A percentile compares a stretch with the other conserved stretches of the same genome.
Conservation (phyloP, 257 asterid species). For the Perilla frutescens region DNA sequence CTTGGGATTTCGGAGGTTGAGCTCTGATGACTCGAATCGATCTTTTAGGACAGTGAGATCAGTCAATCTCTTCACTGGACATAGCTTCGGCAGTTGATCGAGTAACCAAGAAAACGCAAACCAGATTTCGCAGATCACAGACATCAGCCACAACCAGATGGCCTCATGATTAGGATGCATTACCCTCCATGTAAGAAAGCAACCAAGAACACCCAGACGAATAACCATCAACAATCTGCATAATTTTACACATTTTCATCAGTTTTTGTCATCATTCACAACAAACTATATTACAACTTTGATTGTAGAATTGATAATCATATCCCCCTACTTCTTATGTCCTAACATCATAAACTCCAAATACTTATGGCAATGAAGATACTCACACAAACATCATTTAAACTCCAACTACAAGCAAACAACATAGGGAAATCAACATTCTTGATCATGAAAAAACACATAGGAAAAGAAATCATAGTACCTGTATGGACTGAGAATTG, state of each 20-base stretch:
- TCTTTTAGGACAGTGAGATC: constrained; percentile 76
- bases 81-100: constrained; percentile 88
- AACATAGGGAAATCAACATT: neutral
- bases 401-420: no score
- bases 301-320: no score
- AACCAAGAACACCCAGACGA: constrained; percentile 76
- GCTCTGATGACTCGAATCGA: constrained; percentile 76
- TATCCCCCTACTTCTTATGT: no score
- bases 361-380: no score
- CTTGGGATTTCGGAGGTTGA: constrained; percentile 77
- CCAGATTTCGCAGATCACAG: constrained; percentile 90
- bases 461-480: constrained; percentile 5
- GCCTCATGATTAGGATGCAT: constrained; percentile 88
- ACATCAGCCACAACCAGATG: constrained; percentile 91
- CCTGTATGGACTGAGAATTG: constrained; percentile 92
- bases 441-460: no score
- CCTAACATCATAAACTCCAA: no score
- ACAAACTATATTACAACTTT: neutral
- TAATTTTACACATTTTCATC: constrained; percentile 3
- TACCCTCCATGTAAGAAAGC: constrained; percentile 85
- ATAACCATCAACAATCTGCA: constrained; percentile 75
- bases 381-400: no score
- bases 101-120: constrained; percentile 93
- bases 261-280: neutral
- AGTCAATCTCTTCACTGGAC: constrained; percentile 82